Evolutionary conservation across 768 basidiomycete genomes (phyloP).

Genomic region (Lactarius vividus): DNA sequence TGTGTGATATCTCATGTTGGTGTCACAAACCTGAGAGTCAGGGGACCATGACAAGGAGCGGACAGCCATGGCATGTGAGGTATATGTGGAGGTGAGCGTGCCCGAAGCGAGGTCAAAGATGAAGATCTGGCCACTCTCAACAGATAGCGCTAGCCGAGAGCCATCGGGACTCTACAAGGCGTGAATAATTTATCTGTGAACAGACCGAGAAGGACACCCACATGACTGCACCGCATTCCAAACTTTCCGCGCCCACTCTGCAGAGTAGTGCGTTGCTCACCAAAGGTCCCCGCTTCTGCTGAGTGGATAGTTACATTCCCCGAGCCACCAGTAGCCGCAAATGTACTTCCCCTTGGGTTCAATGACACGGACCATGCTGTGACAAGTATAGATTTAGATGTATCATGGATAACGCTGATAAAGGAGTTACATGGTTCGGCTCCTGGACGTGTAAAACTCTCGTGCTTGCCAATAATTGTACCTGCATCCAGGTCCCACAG

Average conservation of each 20-base stretch:
- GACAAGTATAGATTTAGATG: neutral
- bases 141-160: slow-evolving; percentile 71
- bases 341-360: slow-evolving; percentile 68
- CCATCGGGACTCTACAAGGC: slow-evolving; percentile 85
- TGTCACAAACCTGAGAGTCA: slow-evolving; percentile 71
- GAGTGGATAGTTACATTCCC: slow-evolving; percentile 74
- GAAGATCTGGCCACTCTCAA: slow-evolving; percentile 85
- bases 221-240: slow-evolving; percentile 72
- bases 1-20: slow-evolving; percentile 8
- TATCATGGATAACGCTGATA: neutral
- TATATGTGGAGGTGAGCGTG: slow-evolving; percentile 65
- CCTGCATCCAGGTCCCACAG: slow-evolving; percentile 71
- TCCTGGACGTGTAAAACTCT: slow-evolving; percentile 66
- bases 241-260: slow-evolving; percentile 72
- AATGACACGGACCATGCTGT: slow-evolving; percentile 84
- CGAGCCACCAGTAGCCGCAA: slow-evolving; percentile 68
- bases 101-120: slow-evolving; percentile 77
- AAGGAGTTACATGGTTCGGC: slow-evolving; percentile 64
- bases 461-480: slow-evolving; percentile 58
- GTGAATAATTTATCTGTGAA: slow-evolving; percentile 8
- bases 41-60: slow-evolving; percentile 86
- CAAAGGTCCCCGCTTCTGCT: slow-evolving; percentile 64
- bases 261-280: slow-evolving; percentile 55
- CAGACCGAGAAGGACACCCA: slow-evolving; percentile 37
- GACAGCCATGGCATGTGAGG: slow-evolving; percentile 88